These are phyloP conservation scores for Graphilbum fragrans DNA, from an alignment of 2,329 filamentous ascomycete species.

Conservation along the genomic window DNA sequence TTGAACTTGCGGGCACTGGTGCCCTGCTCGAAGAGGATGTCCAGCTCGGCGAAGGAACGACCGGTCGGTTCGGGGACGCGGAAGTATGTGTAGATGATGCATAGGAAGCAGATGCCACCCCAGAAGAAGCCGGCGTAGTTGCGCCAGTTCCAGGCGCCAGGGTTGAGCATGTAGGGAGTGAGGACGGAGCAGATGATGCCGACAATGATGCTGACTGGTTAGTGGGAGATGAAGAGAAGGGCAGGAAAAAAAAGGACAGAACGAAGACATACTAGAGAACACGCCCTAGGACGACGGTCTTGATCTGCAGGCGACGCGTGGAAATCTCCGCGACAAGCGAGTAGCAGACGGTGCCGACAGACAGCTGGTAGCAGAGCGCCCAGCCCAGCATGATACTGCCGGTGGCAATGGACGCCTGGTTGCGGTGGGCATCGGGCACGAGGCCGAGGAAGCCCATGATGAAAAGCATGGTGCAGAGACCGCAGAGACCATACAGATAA, in stretches of 20 bases:
- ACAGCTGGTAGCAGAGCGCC: conserved; percentile 75
- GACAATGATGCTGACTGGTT: conserved; percentile 47
- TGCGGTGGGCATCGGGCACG: conserved; percentile 46
- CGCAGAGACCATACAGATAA: conserved; percentile 64
- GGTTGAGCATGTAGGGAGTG: conserved; percentile 90
- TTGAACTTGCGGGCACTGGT: conserved; percentile 65
- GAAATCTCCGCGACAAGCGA: conserved; percentile 79
- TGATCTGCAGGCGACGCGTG: conserved; percentile 73
- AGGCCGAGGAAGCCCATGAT: conserved; percentile 76
- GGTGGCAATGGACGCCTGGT: conserved; percentile 58
- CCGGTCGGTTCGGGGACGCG: conserved; percentile 69
- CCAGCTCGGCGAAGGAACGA: conserved; percentile 75
- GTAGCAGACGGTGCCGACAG: conserved; percentile 82
- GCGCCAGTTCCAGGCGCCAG: conserved; percentile 73
- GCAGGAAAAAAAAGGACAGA: not conserved
- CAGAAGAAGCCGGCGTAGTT: conserved; percentile 86
- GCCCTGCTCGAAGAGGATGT: conserved; percentile 67
- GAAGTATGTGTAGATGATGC: conserved; percentile 73
- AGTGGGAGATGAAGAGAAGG: not conserved
- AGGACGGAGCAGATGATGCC: conserved; percentile 71
- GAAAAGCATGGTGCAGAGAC: conserved; percentile 64
- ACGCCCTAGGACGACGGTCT: conserved; percentile 44
- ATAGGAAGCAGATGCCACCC: conserved; percentile 68
- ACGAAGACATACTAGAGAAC: conserved; percentile 7
- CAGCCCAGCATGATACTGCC: conserved; percentile 77